Evolutionary conservation across 2,329 filamentous ascomycete species (phyloP), one percentile per base, ranked within the genome.

Genomic region (Colletotrichum tamarilloi): DNA sequence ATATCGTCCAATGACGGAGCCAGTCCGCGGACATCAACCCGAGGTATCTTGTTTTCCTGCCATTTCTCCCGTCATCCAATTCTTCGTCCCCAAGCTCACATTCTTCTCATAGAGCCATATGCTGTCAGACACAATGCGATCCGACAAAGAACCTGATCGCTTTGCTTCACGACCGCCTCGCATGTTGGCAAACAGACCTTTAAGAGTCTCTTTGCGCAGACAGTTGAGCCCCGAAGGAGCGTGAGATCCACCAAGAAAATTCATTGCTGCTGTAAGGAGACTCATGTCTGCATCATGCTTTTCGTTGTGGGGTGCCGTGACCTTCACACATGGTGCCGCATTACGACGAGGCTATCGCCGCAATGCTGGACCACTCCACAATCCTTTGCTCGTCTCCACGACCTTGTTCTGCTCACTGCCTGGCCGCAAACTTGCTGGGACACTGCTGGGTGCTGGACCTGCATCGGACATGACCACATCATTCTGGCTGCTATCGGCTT

Each of bases 311-410:
- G 11, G 14, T 11, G 30, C 26, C 19, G n/a, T 64, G 12, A 52
- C 22, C n/a, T 63, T 59, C 30, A 63, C 59, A 32, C 5, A 28
- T 49, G 62, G 71, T 42, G 30, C 71, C 24, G 9, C 26, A 53
- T 28, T 57, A 52, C 49, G 9, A 35, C 57, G 67, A 60, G 58
- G n/a, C 73, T 75, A 71, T 72, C 67, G 65, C 55, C 72, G 62
- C 62, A 71, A 63, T 30, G 60, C 67, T 14, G 67, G 38, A 30
- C 72, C 72, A 28, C 63, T 88, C 91, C 91, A 93, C 68, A 93
- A 81, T 1, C 91, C 91, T 77, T 90, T 91, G 46, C 88, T 90
- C 32, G 90, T 91, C 81, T 92, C 89, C n/a, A 91, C 82, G 16
- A 92, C 85, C 76, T 85, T 87, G 80, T 90, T 91, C 60, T 83